Base-by-base conservation (phyloP, 2,329 filamentous ascomycete genomes). In the Colletotrichum melonis region DNA sequence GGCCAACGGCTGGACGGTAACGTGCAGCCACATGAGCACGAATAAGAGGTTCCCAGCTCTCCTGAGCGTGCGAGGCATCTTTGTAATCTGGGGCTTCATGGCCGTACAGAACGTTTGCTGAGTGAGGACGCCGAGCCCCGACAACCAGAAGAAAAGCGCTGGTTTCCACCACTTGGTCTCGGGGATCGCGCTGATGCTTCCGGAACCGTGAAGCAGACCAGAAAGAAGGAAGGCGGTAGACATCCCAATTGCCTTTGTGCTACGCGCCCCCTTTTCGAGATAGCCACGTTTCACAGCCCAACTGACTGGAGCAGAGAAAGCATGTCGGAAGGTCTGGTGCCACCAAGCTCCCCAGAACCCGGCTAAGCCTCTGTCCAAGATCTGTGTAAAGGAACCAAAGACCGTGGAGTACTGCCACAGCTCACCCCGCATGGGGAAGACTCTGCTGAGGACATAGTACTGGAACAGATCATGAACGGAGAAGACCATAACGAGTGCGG, bases 331-430 rank as follows among this genome's bases (percentile, higher is more conserved):
- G 3, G 92, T 92, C 82, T 98, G 95, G 81, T 98, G 96, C 96
- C 96, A 98, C 88, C 91, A 96, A 26, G 86, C 87, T 57, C 93
- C 92, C 96, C 96, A 98, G 83, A 92, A 93, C 1, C 95, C 95
- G 1, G 89, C 88, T 2, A 98, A 85, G 0, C 96, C 95, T 72
- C 90, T 86, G 74, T 95, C 90, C 12, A 92, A 82, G 2, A 95
- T 86, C 30, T 86, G 82, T 0, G 78, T 77, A 68, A 88, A 84
- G 24, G 85, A 85, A 14, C 93, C 92, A 72, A 91, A 87, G 5
- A 88, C 84, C 35, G 89, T 82, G 1, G 90, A 85, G 73, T 87
- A 85, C 62, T 86, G 84, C 88, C 88, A 91, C 2, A 89, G 82
- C 59, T 88, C 83, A 8, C 80, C 81, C 56, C 85, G 84, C 56